Percentiles rank a stretch among this genome's conserved stretches.
Conservation (phyloP, 495 filamentous ascomycete species). For the Lindgomyces ingoldianus region DNA sequence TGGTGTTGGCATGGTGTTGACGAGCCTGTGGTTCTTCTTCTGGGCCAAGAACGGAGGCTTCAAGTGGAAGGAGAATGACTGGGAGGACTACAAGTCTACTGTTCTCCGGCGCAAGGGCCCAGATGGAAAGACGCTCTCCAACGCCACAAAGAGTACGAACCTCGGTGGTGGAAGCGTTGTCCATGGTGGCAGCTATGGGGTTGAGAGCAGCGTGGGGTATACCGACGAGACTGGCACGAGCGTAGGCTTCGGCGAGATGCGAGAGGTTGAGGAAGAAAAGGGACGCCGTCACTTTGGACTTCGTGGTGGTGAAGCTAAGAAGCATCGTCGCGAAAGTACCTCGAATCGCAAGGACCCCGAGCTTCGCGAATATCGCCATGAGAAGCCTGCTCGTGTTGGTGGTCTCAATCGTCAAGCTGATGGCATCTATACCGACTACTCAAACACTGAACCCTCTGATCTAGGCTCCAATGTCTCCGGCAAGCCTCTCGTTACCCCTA, state of each 20-base stretch:
- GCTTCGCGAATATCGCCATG: conserved; percentile 76
- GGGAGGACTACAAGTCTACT: conserved; percentile 98
- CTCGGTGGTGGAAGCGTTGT: conserved; percentile 78
- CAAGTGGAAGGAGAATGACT: conserved; percentile 77
- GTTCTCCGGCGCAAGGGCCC: conserved; percentile 90
- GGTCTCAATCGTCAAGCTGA: conserved; percentile 79
- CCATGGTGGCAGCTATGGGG: conserved; percentile 39
- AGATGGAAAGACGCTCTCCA: conserved; percentile 77
- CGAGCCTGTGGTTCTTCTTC: conserved; percentile 95
- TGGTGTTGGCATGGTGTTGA: conserved; percentile 73
- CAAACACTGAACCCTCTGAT: conserved; percentile 57
- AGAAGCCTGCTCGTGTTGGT: conserved; percentile 80
- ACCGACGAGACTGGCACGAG: conserved; percentile 50
- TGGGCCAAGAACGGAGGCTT: conserved; percentile 96
- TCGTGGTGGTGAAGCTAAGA: conserved; percentile 30
- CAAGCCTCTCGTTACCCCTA: conserved; percentile 27
- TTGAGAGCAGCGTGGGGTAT: conserved; percentile 40
- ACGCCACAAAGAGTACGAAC: conserved; percentile 77
- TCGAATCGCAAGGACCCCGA: conserved; percentile 59
- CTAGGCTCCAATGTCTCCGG: conserved; percentile 51
- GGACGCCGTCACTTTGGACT: conserved; percentile 19
- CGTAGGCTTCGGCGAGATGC: conserved; percentile 31
- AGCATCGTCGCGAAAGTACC: conserved; percentile 19
- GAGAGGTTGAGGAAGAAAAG: conserved; percentile 28
- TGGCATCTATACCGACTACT: conserved; percentile 67